Percentiles rank a stretch among this genome's conserved stretches.
Conservation (phyloP, 306 rosid species). For the Lupinus albus region DNA sequence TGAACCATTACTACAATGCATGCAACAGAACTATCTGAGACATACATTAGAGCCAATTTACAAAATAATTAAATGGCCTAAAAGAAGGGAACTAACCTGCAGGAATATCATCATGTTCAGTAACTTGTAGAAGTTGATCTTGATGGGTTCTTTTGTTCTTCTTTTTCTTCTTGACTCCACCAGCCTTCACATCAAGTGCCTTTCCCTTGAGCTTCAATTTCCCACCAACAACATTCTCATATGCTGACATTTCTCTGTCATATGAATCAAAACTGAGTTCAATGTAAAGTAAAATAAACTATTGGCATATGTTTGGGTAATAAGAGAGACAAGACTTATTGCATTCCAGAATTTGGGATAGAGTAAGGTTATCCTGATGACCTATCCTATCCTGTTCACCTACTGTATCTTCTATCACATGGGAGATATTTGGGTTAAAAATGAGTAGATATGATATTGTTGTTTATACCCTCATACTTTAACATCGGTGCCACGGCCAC, state of each 20-base stretch:
- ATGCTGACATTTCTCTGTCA: slow-evolving; percentile 63
- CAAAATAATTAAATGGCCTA: background rate
- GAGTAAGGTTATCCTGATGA: no score
- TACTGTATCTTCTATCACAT: no score
- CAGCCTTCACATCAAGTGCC: slow-evolving; percentile 91
- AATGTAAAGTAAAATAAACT: background rate
- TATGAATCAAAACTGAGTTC: slow-evolving; percentile 1
- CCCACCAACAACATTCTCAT: slow-evolving; percentile 90
- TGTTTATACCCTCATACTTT: no score
- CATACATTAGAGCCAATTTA: slow-evolving; percentile 7
- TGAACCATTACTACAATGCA: slow-evolving; percentile 5
- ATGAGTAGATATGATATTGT: no score
- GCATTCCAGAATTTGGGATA: no score
- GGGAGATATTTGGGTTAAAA: no score
- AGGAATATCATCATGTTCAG: slow-evolving; percentile 54
- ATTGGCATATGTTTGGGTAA: no score
- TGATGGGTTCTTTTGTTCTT: slow-evolving; percentile 59
- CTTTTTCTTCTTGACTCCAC: slow-evolving; percentile 91
- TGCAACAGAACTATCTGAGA: background rate
- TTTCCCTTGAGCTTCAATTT: slow-evolving; percentile 98
- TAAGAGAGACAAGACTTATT: no score
- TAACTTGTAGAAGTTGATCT: slow-evolving; percentile 50
- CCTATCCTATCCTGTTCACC: no score
- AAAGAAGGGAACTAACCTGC: slow-evolving; percentile 53
- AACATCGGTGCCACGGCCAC: no score